Evolutionary conservation across 2,329 filamentous ascomycete genomes (phyloP), one percentile per base, ranked within the genome.

Genomic region (Penicillium sp.): DNA sequence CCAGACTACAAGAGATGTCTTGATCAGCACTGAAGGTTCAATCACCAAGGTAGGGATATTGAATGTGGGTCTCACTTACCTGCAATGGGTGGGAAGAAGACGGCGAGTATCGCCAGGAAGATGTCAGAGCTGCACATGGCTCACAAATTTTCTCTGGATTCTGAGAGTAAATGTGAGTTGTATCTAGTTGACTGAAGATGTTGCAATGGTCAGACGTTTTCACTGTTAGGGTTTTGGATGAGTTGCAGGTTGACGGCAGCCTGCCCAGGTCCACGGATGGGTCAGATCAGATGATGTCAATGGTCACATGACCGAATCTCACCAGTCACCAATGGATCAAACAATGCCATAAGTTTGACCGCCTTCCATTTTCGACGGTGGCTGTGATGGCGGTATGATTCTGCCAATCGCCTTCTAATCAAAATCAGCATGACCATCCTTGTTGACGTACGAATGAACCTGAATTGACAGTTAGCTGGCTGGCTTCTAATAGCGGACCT

Each of bases 1-100:
- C 94, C 94, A 99, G 67, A 99, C 94, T 91, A 67, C 40, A 45
- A 58, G 18, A 18, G 23, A 40, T 23, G 29, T 36, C 9, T 48
- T 40, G 52, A 71, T 76, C 68, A 78, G 73, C 45, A 40, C 47
- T 29, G 4, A 10, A 43, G 23, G 3, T 23, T 23, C 5, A 23
- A 29, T 8, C 38, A 41, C 18, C 7, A 7, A 39, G 38, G 13
- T 30, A 42, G 26, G 34, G 23, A 5, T 23, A 23, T 23, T 23
- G 23, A 23, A 23, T 23, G 23, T 16, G 18, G 23, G 19, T 55
- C 41, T 16, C 44, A 70, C 78, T 63, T 74, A 83, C 81, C 81
- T 70, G 79, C 76, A 51, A 83, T 76, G 43, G 80, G 81, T 30
- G 83, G 83, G 70, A 86, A 86, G 67, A 86, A 78, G 67, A 85